Conservation (phyloP, 805 yeast species). For the Suhomyces vadensis region DNA sequence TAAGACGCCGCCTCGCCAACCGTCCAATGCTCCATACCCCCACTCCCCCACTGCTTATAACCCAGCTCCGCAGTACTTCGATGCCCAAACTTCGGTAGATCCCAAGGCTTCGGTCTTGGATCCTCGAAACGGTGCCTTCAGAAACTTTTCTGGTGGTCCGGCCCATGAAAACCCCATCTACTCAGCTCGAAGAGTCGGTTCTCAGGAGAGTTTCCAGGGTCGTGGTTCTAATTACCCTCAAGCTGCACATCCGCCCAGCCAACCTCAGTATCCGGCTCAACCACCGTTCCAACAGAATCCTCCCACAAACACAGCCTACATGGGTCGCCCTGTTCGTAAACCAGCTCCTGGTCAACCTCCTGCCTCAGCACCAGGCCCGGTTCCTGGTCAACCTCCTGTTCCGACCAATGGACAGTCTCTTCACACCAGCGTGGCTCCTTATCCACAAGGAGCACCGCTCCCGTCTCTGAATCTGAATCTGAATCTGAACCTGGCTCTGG, state of each 20-base stretch:
- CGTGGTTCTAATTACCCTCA: slow-evolving; percentile 4
- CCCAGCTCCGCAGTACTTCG: neutral
- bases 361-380: neutral
- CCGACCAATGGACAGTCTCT: too few relatives aligned
- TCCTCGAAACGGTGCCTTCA: slow-evolving; percentile 2
- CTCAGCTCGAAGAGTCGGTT: neutral
- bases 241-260: neutral
- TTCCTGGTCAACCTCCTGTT: neutral
- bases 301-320: slow-evolving; percentile 20
- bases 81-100: neutral
- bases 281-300: slow-evolving; percentile 12
- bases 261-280: neutral
- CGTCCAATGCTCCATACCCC: slow-evolving; percentile 1
- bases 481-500: too few relatives aligned
- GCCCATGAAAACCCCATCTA: neutral
- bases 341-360: neutral
- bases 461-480: too few relatives aligned
- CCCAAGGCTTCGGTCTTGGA: neutral
- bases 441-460: too few relatives aligned
- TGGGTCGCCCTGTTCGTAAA: slow-evolving; percentile 4
- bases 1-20: slow-evolving; percentile 1
- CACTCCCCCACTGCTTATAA: neutral
- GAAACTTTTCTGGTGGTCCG: neutral
- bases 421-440: neutral
- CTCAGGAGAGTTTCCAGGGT: slow-evolving; percentile 4